A percentile compares a stretch with the other conserved stretches of the same genome.
These are phyloP conservation scores for Scedosporium aurantiacum DNA, from an alignment of 2,329 filamentous ascomycete species.

Conservation along the genomic window DNA sequence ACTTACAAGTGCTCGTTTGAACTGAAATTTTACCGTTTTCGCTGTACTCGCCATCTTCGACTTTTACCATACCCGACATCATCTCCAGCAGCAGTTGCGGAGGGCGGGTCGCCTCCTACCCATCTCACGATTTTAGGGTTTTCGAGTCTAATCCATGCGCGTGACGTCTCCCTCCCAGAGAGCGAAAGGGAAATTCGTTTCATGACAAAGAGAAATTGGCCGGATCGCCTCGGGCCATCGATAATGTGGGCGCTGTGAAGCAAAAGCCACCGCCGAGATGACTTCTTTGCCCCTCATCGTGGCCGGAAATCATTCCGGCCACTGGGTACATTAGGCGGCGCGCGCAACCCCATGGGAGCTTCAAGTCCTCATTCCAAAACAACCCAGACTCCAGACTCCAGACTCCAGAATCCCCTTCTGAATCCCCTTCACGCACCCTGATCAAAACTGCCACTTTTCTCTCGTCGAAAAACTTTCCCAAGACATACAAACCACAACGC, in stretches of 20 bases:
- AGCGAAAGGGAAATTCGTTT: neutral
- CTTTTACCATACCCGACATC: neutral
- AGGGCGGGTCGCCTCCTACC: no score
- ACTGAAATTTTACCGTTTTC: neutral
- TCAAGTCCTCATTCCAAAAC: slow-evolving; percentile 3
- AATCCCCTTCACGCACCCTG: slow-evolving; percentile 9
- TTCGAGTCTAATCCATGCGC: no score
- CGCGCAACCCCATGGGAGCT: slow-evolving; percentile 11
- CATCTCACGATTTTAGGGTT: no score
- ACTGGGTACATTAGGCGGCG: slow-evolving; percentile 33
- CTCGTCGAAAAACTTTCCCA: neutral
- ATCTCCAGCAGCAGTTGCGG: no score
- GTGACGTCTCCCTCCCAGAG: neutral
- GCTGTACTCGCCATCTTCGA: neutral
- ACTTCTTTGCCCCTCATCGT: slow-evolving; percentile 10
- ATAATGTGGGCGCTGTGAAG: neutral
- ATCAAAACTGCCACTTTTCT: neutral
- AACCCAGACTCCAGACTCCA: slow-evolving; percentile 8
- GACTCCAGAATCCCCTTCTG: slow-evolving; percentile 8
- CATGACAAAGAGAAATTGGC: neutral
- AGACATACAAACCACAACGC: slow-evolving; percentile 6
- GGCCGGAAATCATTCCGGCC: slow-evolving; percentile 40
- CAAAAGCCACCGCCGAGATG: neutral
- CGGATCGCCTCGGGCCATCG: neutral
- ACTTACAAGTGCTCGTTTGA: neutral